Evolutionary conservation across 805 yeast genomes (phyloP).

Genomic region (Candida patagonica): DNA sequence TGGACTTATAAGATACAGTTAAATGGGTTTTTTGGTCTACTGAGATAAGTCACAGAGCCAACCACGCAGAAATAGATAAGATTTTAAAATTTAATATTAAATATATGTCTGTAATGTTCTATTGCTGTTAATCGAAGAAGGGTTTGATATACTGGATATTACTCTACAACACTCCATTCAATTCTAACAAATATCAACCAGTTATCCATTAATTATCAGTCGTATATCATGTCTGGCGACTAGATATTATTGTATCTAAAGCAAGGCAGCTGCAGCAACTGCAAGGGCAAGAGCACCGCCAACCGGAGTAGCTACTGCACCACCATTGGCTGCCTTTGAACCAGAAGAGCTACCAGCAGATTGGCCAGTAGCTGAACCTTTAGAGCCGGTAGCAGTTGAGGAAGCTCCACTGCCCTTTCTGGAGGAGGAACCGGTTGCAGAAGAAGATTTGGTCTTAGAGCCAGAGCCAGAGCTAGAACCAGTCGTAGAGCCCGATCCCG

Average conservation of each 20-base stretch:
- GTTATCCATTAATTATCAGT: neutral
- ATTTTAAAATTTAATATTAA: too few species aligned
- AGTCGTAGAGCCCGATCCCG: neutral
- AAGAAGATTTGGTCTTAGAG: conserved; percentile 3
- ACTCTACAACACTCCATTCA: neutral
- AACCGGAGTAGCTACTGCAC: conserved; percentile 2
- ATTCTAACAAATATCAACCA: neutral
- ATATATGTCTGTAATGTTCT: too few species aligned
- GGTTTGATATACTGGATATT: too few species aligned
- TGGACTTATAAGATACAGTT: too few species aligned
- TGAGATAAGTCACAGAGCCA: too few species aligned
- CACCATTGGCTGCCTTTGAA: neutral
- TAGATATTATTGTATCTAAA: neutral
- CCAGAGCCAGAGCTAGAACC: conserved; percentile 7
- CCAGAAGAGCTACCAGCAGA: conserved; percentile 1
- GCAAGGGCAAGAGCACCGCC: conserved; percentile 7
- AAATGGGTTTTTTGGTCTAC: too few species aligned
- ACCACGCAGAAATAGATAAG: too few species aligned
- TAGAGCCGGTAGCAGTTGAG: too few species aligned
- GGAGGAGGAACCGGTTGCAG: conserved; percentile 5
- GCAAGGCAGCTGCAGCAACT: conserved; percentile 4
- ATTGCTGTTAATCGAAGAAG: too few species aligned
- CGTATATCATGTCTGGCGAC: neutral
- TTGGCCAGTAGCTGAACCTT: neutral
- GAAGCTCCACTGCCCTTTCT: too few species aligned